Evolutionary conservation across 306 rosid genomes (phyloP).

Genomic region (Prunus kanzakura): DNA sequence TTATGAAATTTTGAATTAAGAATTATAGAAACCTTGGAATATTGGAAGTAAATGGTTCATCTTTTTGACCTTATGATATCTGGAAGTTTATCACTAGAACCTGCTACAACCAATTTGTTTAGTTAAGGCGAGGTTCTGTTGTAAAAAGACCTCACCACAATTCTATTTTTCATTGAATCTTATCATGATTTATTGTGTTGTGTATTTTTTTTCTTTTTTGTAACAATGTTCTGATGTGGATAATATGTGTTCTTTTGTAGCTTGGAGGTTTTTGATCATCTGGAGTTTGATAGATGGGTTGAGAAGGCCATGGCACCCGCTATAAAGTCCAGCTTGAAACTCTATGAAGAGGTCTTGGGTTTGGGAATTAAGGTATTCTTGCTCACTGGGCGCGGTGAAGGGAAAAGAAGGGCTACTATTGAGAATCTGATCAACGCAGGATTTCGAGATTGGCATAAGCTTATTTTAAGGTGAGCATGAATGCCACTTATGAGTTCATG

Average conservation of each 20-base stretch:
- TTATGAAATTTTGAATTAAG: not conserved
- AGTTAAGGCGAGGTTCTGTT: not conserved
- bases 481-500: not conserved
- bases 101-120: not conserved
- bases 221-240: slow-evolving; percentile 2
- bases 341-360: slow-evolving; percentile 61
- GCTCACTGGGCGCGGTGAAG: slow-evolving; percentile 81
- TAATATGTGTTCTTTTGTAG: slow-evolving; percentile 39
- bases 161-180: not conserved
- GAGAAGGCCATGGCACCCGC: slow-evolving; percentile 61
- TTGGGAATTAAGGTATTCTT: slow-evolving; percentile 78
- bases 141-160: not conserved
- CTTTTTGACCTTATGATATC: not conserved
- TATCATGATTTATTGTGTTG: not conserved
- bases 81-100: not conserved
- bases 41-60: not conserved
- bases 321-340: slow-evolving; percentile 66
- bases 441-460: slow-evolving; percentile 68
- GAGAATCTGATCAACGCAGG: slow-evolving; percentile 77
- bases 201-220: not conserved
- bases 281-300: slow-evolving; percentile 73
- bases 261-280: slow-evolving; percentile 53
- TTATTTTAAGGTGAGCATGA: slow-evolving; percentile 63
- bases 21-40: not conserved
- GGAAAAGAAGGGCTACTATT: slow-evolving; percentile 51